Percentiles rank a stretch among this genome's conserved stretches.
phyloP scores from a whole-genome alignment of 1,139 yeast genomes.

The Taphrina communis region DNA sequence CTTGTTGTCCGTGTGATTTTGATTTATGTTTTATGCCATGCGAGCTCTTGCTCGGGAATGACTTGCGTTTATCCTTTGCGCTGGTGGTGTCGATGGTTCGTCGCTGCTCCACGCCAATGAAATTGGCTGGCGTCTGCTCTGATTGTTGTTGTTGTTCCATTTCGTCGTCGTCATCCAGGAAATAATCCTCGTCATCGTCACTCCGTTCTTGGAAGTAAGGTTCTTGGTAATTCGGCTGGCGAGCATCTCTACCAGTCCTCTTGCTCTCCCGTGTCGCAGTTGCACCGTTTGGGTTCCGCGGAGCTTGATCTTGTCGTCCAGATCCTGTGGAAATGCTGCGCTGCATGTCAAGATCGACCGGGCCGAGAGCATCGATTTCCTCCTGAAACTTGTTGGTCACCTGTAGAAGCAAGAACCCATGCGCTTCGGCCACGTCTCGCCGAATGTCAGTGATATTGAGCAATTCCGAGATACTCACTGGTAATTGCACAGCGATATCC shows the following conservation, averaged over 20 bases:
- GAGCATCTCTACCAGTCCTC: not conserved
- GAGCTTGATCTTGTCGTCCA: not conserved
- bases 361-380: slow-evolving; percentile 38
- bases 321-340: not conserved
- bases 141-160: not conserved
- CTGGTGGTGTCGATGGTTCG: not conserved
- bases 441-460: slow-evolving; percentile 22
- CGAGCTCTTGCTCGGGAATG: slow-evolving; percentile 1
- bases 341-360: slow-evolving; percentile 9
- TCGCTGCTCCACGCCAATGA: not conserved
- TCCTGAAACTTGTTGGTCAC: slow-evolving; percentile 36
- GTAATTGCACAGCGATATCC: slow-evolving; percentile 35
- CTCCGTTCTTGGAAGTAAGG: slow-evolving; percentile 29
- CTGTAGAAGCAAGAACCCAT: slow-evolving; percentile 24
- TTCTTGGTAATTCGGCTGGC: slow-evolving; percentile 28
- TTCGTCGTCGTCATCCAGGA: slow-evolving; percentile 8
- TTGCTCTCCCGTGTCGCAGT: not conserved
- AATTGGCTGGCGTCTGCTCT: not conserved
- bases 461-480: slow-evolving; percentile 28
- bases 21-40: not conserved
- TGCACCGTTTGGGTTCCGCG: not conserved
- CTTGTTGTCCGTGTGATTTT: not conserved
- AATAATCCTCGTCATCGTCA: slow-evolving; percentile 33
- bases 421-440: slow-evolving; percentile 12
- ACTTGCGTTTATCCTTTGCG: not conserved